Evolutionary conservation across 2,329 filamentous ascomycete genomes (phyloP).

Genomic region (Colletotrichum gigasporum): DNA sequence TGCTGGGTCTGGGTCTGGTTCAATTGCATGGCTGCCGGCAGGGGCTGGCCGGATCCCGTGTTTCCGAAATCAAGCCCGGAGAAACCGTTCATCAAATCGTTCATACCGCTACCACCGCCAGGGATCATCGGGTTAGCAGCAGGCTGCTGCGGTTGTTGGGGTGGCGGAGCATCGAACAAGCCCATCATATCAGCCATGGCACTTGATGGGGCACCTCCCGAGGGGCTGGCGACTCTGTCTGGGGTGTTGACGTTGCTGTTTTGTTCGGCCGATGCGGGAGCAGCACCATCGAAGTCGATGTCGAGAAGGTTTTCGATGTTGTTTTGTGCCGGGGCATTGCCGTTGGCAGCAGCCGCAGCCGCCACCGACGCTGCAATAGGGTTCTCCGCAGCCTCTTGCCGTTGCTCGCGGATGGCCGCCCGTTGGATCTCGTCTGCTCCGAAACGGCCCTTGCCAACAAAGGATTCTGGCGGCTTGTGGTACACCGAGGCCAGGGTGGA

Average conservation of each 20-base stretch:
- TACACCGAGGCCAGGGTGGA: conserved; percentile 97
- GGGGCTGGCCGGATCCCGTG: conserved; percentile 62
- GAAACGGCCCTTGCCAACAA: conserved; percentile 93
- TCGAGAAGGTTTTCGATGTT: conserved; percentile 96
- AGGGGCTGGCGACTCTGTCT: conserved; percentile 73
- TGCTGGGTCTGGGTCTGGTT: conserved; percentile 43
- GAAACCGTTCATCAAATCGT: conserved; percentile 92
- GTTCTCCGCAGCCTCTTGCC: conserved; percentile 91
- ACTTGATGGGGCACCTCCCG: conserved; percentile 51
- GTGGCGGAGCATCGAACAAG: conserved; percentile 73
- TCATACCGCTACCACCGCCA: conserved; percentile 68
- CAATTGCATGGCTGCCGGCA: conserved; percentile 70
- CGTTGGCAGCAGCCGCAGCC: conserved; percentile 70
- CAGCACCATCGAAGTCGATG: conserved; percentile 94
- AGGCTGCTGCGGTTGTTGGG: conserved; percentile 56
- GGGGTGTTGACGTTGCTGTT: conserved; percentile 68
- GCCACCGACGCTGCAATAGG: conserved; percentile 88
- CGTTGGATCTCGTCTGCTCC: conserved; percentile 94
- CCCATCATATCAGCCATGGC: conserved; percentile 73
- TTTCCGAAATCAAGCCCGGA: conserved; percentile 80
- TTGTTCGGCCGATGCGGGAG: conserved; percentile 83
- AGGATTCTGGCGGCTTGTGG: conserved; percentile 98
- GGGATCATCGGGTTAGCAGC: conserved; percentile 34
- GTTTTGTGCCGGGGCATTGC: conserved; percentile 65
- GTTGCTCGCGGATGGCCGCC: conserved; percentile 95